A percentile compares a stretch with the other conserved stretches of the same genome.
Conservation (phyloP, 768 basidiomycete species). For the Lactarius psammicola region DNA sequence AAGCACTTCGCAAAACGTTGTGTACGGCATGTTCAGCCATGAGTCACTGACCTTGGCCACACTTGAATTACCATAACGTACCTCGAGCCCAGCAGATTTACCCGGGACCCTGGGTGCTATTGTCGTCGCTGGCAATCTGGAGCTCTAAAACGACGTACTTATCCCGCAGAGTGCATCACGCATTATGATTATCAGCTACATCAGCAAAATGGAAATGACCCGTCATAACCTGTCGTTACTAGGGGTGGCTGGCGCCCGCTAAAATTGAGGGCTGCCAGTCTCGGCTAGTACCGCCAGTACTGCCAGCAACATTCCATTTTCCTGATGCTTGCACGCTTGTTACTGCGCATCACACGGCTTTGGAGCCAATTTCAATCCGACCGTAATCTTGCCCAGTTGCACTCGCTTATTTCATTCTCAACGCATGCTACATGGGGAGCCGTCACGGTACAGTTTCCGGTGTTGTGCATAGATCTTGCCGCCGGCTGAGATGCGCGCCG, state of each 20-base stretch:
- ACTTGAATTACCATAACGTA: background rate
- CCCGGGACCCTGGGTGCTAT: too few relatives aligned
- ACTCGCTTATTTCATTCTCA: background rate
- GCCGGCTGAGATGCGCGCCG: background rate
- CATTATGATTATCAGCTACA: background rate
- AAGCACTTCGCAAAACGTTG: too few relatives aligned
- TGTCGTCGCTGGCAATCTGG: background rate
- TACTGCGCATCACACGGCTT: background rate
- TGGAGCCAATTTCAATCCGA: background rate
- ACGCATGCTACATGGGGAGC: background rate
- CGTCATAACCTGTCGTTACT: too few relatives aligned
- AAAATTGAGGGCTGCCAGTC: too few relatives aligned
- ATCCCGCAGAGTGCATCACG: background rate
- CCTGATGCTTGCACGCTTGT: background rate
- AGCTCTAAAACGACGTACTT: background rate
- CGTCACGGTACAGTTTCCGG: too few relatives aligned
- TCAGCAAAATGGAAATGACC: too few relatives aligned
- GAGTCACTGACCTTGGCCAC: too few relatives aligned
- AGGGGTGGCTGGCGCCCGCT: too few relatives aligned
- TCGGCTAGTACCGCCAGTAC: too few relatives aligned
- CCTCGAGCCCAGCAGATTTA: background rate
- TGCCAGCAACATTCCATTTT: too few relatives aligned
- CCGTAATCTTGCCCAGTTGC: too few relatives aligned
- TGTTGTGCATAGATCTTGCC: background rate
- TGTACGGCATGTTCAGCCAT: too few relatives aligned